Evolutionary conservation across 2,329 filamentous ascomycete genomes (phyloP), one percentile per base, ranked within the genome.

Genomic region (Aschersonia sp.): DNA sequence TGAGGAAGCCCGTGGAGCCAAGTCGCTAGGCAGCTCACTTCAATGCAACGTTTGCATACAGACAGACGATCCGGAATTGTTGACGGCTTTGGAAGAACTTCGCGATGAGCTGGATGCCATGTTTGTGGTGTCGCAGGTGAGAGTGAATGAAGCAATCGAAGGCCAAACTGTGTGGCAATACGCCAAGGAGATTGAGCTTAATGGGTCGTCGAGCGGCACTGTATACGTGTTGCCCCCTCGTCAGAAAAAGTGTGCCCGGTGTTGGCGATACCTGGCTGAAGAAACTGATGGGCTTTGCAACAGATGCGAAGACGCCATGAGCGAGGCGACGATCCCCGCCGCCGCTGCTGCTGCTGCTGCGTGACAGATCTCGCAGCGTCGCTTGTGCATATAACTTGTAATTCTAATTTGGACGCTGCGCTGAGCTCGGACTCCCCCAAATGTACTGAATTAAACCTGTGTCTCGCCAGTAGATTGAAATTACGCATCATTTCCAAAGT

Each of bases 181-280:
- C 53, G 57, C 53, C 5, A 65, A 65, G 46, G 59, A 62, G 8
- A 69, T 76, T 46, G 68, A 70, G 52, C 61, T 69, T 2, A 57
- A 59, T 40, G 68, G 60, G 30, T 47, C 60, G 30, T 39, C 46
- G 14, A 55, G 54, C 49, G 67, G 65, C 35, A 64, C 55, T 32
- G 70, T 69, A 29, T 63, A 66, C 53, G 69, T 73, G 29, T 54
- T 72, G 46, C 71, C 76, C 49, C 76, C 76, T 1, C 61, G 56
- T 54, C 57, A 70, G 10, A 66, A 72, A 44, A 98, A 97, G 63
- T 98, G 92, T 61, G 73, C 78, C 1, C 73, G 92, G 46, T 98
- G 92, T 66, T 98, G 92, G 92, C 78, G 84, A 52, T 94, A 87
- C 62, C 73, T 84, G 30, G 81, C 84, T n/a, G 69, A 75, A n/a